Evolutionary conservation across 345 rosid species (phyloP).

Genomic region (Turnera subulata): DNA sequence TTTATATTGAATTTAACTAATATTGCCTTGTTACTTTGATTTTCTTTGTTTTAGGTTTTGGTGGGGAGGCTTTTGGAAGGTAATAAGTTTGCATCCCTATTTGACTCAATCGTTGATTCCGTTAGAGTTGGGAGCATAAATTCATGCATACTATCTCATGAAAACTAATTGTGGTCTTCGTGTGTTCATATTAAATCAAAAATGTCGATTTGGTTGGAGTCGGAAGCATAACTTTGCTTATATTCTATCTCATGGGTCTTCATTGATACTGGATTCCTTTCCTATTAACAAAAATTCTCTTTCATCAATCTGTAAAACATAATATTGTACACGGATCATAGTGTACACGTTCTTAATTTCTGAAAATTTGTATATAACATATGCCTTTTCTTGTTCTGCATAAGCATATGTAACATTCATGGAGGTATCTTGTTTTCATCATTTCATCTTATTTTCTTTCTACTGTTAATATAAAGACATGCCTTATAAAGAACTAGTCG

Average conservation of each 20-base stretch:
- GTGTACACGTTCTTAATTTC: no score
- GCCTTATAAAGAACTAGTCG: not conserved
- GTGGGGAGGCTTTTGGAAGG: constrained; percentile 99
- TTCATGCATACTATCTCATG: not conserved
- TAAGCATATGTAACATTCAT: not conserved
- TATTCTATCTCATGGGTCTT: no score
- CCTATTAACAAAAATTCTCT: no score
- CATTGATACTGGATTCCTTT: no score
- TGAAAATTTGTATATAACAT: no score
- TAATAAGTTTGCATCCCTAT: constrained; percentile 26
- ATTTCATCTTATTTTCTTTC: not conserved
- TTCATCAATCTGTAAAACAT: no score
- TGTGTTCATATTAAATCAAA: not conserved
- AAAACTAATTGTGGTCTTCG: not conserved
- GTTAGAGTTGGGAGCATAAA: constrained; percentile 4
- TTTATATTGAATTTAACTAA: no score
- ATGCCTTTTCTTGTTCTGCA: not conserved
- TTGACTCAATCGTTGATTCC: constrained; percentile 1
- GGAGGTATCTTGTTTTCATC: not conserved
- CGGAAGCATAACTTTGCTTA: no score
- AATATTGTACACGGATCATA: no score
- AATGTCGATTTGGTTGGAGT: no score
- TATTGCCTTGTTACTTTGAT: no score
- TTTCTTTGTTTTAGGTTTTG: constrained; percentile 62
- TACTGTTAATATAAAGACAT: not conserved